phyloP scores from a whole-genome alignment of 1,284 basidiomycete species.

The Melanopsichium pennsylvanicum region DNA sequence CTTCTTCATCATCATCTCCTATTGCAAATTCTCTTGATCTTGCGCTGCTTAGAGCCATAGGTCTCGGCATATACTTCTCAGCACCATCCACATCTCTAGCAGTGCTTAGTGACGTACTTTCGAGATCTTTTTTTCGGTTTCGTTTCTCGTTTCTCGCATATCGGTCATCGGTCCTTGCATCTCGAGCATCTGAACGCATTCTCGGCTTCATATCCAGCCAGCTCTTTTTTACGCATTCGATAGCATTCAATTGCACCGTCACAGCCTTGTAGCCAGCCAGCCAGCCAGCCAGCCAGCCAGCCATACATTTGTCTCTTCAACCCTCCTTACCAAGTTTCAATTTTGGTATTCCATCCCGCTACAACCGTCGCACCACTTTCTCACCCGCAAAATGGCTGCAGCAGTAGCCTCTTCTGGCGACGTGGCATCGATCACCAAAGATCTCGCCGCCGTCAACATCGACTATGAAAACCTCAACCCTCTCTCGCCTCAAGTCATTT shows the following conservation, averaged over 20 bases:
- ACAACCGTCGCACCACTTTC: constrained; percentile 3
- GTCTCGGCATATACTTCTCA: not conserved
- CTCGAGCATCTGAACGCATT: constrained; percentile 3
- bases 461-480: constrained; percentile 75
- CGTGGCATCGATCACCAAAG: constrained; percentile 39
- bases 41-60: not conserved
- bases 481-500: constrained; percentile 93
- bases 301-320: too few relatives aligned
- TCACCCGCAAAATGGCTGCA: constrained; percentile 39
- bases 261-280: not conserved
- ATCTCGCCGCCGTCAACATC: constrained; percentile 34
- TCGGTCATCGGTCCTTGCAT: constrained; percentile 7
- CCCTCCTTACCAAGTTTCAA: too few relatives aligned
- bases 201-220: not conserved
- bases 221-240: not conserved
- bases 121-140: constrained; percentile 1
- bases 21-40: not conserved
- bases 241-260: not conserved
- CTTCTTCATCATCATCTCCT: constrained; percentile 3
- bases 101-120: constrained; percentile 2
- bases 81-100: not conserved
- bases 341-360: too few relatives aligned
- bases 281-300: too few relatives aligned
- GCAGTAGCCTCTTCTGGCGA: constrained; percentile 41
- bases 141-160: not conserved